Base-by-base conservation (phyloP, 2,329 filamentous ascomycete genomes). In the Pseudogymnoascus sp. region DNA sequence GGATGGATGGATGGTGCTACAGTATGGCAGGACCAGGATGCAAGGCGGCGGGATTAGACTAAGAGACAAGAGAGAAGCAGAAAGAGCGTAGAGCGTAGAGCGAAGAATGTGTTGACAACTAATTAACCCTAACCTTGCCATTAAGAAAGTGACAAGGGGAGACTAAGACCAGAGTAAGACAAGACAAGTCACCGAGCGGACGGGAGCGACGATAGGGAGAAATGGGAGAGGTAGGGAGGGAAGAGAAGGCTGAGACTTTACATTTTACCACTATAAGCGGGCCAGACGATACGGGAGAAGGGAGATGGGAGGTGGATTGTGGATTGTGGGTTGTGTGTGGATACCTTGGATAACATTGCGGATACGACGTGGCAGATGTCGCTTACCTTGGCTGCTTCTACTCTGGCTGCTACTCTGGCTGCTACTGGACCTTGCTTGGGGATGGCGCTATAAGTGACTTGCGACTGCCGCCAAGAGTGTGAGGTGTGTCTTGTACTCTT, bases 381-480 rank as follows among this genome's bases (percentile, higher is more conserved):
- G 40, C 40, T 42, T 42, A 42, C 40, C 40, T 42, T 29, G 26
- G 6, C 26, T 29, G 1, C 6, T 29, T 4, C 24, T 26, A 26
- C 24, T 7, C 6, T 29, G 26, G 5, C 5, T 7, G 26, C 5
- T 7, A 6, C 5, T 29, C 1, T 1, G 4, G 26, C 6, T 29
- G 6, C 7, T 40, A 8, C 26, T 29, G 26, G 26, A 29, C 16
- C 16, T 42, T 21, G 16, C 4, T 29, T 29, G 24, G 44, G 44
- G 14, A 50, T 50, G 44, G 44, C 44, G 44, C 44, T 50, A 50
- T 50, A n/a, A 47, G 44, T 29, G 44, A 50, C 44, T 50, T 50
- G 24, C 44, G 14, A 50, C 44, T 50, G 11, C 24, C 14, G 44
- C 44, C 44, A 50, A 50, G 44, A 16, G 29, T 16, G 14, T 50